phyloP scores from a whole-genome alignment of 768 basidiomycete species.

The Phylloporus rhodoxanthus region DNA sequence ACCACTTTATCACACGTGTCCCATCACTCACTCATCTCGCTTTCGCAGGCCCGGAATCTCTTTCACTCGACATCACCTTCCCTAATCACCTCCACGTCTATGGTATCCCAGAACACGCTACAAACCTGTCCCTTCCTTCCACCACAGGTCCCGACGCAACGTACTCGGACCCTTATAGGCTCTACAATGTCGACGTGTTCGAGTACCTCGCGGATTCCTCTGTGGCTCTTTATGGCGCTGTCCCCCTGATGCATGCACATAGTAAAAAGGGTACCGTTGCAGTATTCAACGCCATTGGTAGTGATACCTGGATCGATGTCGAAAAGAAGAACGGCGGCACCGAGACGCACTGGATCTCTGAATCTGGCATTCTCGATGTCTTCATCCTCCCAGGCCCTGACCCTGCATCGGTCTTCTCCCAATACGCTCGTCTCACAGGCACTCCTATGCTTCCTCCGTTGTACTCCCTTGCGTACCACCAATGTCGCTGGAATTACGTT shows the following conservation, averaged over 20 bases:
- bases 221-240: slow-evolving; percentile 83
- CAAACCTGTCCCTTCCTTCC: slow-evolving; percentile 79
- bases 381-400: slow-evolving; percentile 92
- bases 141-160: slow-evolving; percentile 73
- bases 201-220: slow-evolving; percentile 83
- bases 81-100: slow-evolving; percentile 88
- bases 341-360: slow-evolving; percentile 94
- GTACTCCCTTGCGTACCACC: slow-evolving; percentile 92
- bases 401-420: slow-evolving; percentile 72
- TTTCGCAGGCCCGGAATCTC: slow-evolving; percentile 82
- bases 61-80: slow-evolving; percentile 90
- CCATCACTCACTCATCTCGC: slow-evolving; percentile 1
- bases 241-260: slow-evolving; percentile 92
- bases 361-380: slow-evolving; percentile 92
- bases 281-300: slow-evolving; percentile 79
- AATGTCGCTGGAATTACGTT: slow-evolving; percentile 98
- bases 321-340: slow-evolving; percentile 54
- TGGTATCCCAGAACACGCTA: slow-evolving; percentile 96
- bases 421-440: slow-evolving; percentile 84
- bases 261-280: slow-evolving; percentile 82
- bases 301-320: slow-evolving; percentile 95
- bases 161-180: slow-evolving; percentile 88
- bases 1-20: neutral
- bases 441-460: slow-evolving; percentile 82
- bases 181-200: slow-evolving; percentile 94